Evolutionary conservation across 495 filamentous ascomycete genomes (phyloP).

Genomic region (Aspergillus affinis): DNA sequence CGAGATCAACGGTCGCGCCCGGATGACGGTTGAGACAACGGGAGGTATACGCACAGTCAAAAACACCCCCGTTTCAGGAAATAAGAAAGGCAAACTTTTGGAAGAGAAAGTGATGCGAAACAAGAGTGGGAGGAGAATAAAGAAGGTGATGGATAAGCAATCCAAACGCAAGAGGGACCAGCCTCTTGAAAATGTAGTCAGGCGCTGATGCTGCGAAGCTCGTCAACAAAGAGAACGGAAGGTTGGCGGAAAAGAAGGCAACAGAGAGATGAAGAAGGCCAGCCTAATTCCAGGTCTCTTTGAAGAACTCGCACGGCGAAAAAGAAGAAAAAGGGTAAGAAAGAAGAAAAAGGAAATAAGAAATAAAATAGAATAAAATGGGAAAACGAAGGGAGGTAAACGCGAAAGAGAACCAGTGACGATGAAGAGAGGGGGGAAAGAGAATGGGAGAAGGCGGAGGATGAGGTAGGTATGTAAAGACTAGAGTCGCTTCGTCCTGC

Average conservation of each 20-base stretch:
- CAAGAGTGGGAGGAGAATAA: constrained; percentile 10
- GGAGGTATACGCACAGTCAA: constrained; percentile 20
- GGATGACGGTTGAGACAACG: background rate
- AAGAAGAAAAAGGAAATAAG: constrained; percentile 18
- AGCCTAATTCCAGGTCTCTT: constrained; percentile 42
- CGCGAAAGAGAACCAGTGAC: constrained; percentile 9
- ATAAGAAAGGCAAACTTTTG: constrained; percentile 7
- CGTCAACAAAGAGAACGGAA: constrained; percentile 29
- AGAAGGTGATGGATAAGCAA: constrained; percentile 16
- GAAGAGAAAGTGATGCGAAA: constrained; percentile 7
- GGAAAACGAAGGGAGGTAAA: constrained; percentile 23
- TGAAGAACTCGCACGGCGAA: constrained; percentile 42
- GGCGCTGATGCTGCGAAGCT: constrained; percentile 21
- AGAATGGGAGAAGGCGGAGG: constrained; percentile 9
- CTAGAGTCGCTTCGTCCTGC: too few species aligned
- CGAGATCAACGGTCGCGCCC: constrained; percentile 1
- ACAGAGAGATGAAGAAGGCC: constrained; percentile 43
- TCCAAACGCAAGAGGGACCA: constrained; percentile 38
- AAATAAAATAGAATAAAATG: constrained; percentile 20
- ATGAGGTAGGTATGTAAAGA: constrained; percentile 15
- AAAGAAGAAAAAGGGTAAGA: constrained; percentile 35
- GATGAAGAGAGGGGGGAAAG: constrained; percentile 13
- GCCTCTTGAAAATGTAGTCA: constrained; percentile 33
- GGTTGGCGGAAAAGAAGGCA: constrained; percentile 32
- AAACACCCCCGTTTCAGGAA: constrained; percentile 11